Conservation (phyloP, 108 stramenopile species). For the Epipyxis sp. region DNA sequence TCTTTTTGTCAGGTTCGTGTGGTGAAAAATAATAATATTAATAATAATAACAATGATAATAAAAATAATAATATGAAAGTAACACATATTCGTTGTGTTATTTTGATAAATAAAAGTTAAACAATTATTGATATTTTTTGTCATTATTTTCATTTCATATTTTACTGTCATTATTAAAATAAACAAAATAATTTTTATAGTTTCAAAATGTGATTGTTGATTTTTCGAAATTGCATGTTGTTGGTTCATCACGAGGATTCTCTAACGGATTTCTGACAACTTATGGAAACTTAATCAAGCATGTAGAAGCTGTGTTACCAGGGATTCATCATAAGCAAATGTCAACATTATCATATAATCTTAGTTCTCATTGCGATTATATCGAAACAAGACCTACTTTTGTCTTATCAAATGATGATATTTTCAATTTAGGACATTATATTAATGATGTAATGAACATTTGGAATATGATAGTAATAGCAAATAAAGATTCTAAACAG, state of each 20-base stretch:
- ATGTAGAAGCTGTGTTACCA: neutral
- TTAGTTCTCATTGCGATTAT: neutral
- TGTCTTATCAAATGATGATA: constrained; percentile 27
- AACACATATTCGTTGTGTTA: too few relatives aligned
- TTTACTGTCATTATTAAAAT: neutral
- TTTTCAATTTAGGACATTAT: constrained; percentile 32
- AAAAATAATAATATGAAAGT: too few relatives aligned
- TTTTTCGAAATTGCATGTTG: neutral
- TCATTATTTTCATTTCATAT: neutral
- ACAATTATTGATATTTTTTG: neutral
- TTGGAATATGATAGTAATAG: neutral
- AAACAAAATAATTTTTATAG: neutral
- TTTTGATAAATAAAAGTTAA: too few relatives aligned
- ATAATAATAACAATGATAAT: too few relatives aligned
- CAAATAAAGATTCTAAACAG: neutral
- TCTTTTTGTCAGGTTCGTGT: constrained; percentile 11
- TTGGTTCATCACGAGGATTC: neutral
- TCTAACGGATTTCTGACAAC: neutral
- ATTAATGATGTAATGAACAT: constrained; percentile 28
- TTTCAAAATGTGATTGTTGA: constrained; percentile 1
- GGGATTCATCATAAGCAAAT: neutral
- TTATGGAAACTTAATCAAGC: neutral
- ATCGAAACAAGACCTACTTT: neutral
- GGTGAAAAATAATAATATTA: too few relatives aligned
- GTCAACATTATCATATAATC: neutral